phyloP scores from a whole-genome alignment of 139 green algal genomes.

The Closterium sp. region DNA sequence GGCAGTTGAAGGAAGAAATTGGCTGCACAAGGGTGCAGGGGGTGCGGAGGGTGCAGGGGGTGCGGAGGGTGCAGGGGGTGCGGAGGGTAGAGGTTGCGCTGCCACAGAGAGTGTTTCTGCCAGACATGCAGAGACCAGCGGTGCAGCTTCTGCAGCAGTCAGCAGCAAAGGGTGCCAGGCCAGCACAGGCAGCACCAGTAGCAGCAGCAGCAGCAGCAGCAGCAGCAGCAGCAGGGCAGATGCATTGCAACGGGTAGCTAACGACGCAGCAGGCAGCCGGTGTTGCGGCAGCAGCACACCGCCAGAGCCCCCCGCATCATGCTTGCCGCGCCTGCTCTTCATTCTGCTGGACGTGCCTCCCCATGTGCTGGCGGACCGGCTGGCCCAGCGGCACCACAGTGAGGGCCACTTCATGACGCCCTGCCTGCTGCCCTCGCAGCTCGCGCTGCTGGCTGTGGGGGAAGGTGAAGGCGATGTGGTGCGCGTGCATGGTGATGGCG shows the following conservation, averaged over 20 bases:
- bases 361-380: not conserved
- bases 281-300: not conserved
- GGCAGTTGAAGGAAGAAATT: too few species aligned
- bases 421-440: not conserved
- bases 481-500: not conserved
- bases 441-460: not conserved
- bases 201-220: not conserved
- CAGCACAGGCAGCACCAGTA: not conserved
- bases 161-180: not conserved
- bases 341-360: not conserved
- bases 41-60: not conserved
- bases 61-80: not conserved
- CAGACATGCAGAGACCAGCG: not conserved
- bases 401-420: not conserved
- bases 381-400: not conserved
- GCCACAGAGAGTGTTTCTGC: too few species aligned
- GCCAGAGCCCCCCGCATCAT: not conserved
- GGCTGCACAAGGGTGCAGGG: too few species aligned
- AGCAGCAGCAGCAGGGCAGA: too few species aligned
- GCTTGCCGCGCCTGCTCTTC: not conserved
- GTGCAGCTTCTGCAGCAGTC: not conserved
- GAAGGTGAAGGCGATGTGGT: not conserved
- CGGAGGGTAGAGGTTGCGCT: too few species aligned
- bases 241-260: too few species aligned
- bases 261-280: not conserved